Base-by-base conservation (phyloP, 441 rosid species). In the Adansonia gregorii region DNA sequence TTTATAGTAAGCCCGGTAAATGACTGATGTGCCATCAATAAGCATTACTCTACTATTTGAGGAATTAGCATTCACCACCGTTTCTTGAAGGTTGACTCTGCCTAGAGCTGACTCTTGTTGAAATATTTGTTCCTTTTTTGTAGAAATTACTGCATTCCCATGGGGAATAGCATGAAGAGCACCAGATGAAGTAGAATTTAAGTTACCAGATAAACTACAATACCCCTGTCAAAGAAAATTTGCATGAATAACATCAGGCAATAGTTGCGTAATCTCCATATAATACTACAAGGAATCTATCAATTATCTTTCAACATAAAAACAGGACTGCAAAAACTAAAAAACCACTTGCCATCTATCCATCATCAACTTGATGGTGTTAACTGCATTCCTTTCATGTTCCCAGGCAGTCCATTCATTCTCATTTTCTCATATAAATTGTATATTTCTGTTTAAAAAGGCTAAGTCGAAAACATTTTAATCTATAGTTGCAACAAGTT, bases 1-100 rank as follows among this genome's bases (percentile, higher is more conserved):
- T 92, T 97, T 97, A 90, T 85, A 94, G 88, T 97, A 94, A 72
- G 98, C 94, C 88, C 99, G 87, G 83, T 94, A 97, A 22, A 97
- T 93, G 84, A 97, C 79, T 41, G 99, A 88, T 45, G 98, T 93
- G 65, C 98, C 98, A 85, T 97, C 99, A 80, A 97, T 86, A 70
- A 97, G 98, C 99, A 97, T 93, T 77, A 94, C 90, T 86, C 97
- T 86, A 22, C 91, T 91, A 83, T 89, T 78, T 1, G 89, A 86
- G 71, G 84, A 48, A 80, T 74, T 84, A 61, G 72, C 79, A 78
- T 77, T 80, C 55, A 31, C 82, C 58, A 31, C 84, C 56, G 71
- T 78, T 77, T 85, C 90, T 79, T 85, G 86, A 78, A 46, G 22
- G 65, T 84, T 86, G 15, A 74, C 71, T 2, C 86, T 67, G 84